Conservation (phyloP, 2,329 filamentous ascomycete genomes). For the Aspergillus phoenicis region DNA sequence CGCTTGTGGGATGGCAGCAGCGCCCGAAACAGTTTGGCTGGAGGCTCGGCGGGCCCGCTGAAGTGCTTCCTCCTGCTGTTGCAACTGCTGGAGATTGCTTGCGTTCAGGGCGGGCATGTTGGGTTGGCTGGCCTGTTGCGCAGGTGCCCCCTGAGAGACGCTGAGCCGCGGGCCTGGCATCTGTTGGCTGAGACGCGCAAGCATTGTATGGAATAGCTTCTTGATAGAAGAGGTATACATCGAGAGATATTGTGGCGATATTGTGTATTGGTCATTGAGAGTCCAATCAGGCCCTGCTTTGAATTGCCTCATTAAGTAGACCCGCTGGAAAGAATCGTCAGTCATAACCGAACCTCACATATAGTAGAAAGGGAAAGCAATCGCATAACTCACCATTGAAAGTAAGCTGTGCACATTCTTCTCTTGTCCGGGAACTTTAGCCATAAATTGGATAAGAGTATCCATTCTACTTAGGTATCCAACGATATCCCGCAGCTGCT, state of each 20-base stretch:
- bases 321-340: conserved; percentile 33
- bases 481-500: conserved; percentile 44
- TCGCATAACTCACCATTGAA: conserved; percentile 36
- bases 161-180: conserved; percentile 26
- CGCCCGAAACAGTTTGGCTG: conserved; percentile 47
- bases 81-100: conserved; percentile 50
- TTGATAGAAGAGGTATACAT: conserved; percentile 42
- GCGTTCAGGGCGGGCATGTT: conserved; percentile 45
- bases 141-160: conserved; percentile 24
- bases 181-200: conserved; percentile 36
- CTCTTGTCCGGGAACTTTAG: conserved; percentile 44
- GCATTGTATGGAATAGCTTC: conserved; percentile 45
- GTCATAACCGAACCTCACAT: conserved; percentile 19
- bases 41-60: conserved; percentile 42
- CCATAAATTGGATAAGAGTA: conserved; percentile 43
- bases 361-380: background rate
- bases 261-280: conserved; percentile 49
- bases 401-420: conserved; percentile 40
- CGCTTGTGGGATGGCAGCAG: conserved; percentile 55
- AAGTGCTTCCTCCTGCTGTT: conserved; percentile 50
- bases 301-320: conserved; percentile 51
- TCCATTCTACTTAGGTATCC: conserved; percentile 50
- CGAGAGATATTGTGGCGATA: conserved; percentile 44
- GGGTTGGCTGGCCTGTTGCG: conserved; percentile 27
- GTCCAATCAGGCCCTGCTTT: conserved; percentile 44